A percentile compares a stretch with the other conserved stretches of the same genome.
Conservation (phyloP, 768 basidiomycete species). For the Phanerochaete sordida region DNA sequence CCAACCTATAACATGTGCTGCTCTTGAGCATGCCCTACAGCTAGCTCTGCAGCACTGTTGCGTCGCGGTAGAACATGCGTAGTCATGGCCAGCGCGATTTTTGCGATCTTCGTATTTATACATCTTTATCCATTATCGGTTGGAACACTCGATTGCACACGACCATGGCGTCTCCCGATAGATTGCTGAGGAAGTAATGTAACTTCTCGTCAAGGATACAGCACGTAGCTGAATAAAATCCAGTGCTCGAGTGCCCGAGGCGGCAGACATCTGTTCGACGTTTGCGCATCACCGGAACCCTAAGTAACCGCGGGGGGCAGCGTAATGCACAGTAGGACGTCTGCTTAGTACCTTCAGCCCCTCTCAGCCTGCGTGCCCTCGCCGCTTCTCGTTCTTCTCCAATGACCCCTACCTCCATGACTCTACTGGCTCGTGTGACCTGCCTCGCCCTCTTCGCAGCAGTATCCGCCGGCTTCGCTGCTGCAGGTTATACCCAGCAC, state of each 20-base stretch:
- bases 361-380: not conserved
- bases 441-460: constrained; percentile 23
- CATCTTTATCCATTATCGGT: too few relatives aligned
- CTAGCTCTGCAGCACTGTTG: too few relatives aligned
- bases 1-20: too few relatives aligned
- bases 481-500: constrained; percentile 21
- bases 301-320: not conserved
- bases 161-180: too few relatives aligned
- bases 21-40: too few relatives aligned
- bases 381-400: not conserved
- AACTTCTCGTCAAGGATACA: not conserved
- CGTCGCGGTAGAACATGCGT: too few relatives aligned
- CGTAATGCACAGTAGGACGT: too few relatives aligned
- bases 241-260: not conserved
- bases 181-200: not conserved
- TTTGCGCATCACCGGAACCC: too few relatives aligned
- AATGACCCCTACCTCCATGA: not conserved
- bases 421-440: constrained; percentile 23
- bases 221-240: not conserved
- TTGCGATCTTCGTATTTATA: too few relatives aligned
- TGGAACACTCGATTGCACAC: too few relatives aligned
- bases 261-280: not conserved
- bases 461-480: constrained; percentile 21
- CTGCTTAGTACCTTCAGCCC: not conserved
- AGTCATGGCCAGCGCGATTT: too few relatives aligned